Evolutionary conservation across 352 stramenopile genomes (phyloP).

Genomic region (Globisporangium splendens): DNA sequence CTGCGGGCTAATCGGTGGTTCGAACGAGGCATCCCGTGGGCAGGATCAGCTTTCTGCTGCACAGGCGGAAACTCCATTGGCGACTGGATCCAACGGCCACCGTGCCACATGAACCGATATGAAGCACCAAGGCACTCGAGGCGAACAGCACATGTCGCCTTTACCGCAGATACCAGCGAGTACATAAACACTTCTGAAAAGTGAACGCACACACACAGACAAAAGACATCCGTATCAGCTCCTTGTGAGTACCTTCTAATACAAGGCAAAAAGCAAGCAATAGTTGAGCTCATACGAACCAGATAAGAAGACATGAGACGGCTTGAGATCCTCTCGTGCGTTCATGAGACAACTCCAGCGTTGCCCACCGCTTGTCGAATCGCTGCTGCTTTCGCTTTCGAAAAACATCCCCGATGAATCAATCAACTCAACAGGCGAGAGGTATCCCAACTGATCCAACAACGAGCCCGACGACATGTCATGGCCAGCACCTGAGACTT

Average conservation of each 20-base stretch:
- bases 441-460: constrained; percentile 5
- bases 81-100: constrained; percentile 53
- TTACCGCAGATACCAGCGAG: constrained; percentile 49
- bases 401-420: constrained; percentile 25
- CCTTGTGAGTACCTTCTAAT: too few species aligned
- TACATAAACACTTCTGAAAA: constrained; percentile 56
- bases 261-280: too few species aligned
- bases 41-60: background rate
- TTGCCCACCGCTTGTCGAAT: background rate
- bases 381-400: constrained; percentile 8
- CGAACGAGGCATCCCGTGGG: background rate
- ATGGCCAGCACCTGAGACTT: constrained; percentile 68
- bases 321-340: constrained; percentile 38
- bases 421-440: constrained; percentile 12
- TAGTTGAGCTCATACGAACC: constrained; percentile 9
- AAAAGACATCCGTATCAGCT: background rate
- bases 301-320: constrained; percentile 32
- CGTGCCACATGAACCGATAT: constrained; percentile 59
- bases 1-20: constrained; percentile 11
- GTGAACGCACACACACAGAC: background rate
- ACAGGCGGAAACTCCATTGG: constrained; percentile 39
- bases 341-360: constrained; percentile 28
- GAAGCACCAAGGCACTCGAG: constrained; percentile 49
- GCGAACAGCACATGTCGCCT: constrained; percentile 43
- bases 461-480: constrained; percentile 33